Conservation (phyloP, 2,329 filamentous ascomycete species). For the Colletotrichum echinochloae region DNA sequence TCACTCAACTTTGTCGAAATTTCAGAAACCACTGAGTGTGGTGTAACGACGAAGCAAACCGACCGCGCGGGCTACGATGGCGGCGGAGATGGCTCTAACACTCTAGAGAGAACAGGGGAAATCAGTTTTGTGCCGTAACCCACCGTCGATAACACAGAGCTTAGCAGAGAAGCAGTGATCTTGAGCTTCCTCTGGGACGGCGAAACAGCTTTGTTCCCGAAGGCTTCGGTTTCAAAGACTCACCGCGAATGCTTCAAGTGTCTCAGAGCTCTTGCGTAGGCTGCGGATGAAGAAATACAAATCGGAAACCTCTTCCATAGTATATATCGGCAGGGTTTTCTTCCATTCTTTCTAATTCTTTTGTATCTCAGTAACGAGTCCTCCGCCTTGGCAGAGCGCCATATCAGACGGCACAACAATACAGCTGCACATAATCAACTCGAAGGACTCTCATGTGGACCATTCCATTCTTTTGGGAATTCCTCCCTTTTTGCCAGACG, state of each 20-base stretch:
- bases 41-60: not conserved
- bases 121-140: not conserved
- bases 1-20: not conserved
- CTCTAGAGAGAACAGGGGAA: not conserved
- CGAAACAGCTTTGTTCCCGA: not conserved
- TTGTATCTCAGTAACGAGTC: not conserved
- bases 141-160: not conserved
- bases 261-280: not conserved
- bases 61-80: too few species aligned
- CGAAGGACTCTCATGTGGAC: not conserved
- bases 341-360: not conserved
- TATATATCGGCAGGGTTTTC: not conserved
- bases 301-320: not conserved
- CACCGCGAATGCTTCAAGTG: too few species aligned
- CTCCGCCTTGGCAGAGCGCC: not conserved
- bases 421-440: not conserved
- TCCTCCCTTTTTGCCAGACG: not conserved
- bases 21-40: not conserved
- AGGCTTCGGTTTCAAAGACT: not conserved
- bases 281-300: not conserved
- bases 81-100: too few species aligned
- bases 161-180: constrained; percentile 14
- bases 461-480: not conserved
- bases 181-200: constrained; percentile 22
- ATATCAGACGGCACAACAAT: not conserved